These are phyloP conservation scores for Niveomyces coronatus DNA, from an alignment of 2,329 filamentous ascomycete genomes.

Conservation along the genomic window DNA sequence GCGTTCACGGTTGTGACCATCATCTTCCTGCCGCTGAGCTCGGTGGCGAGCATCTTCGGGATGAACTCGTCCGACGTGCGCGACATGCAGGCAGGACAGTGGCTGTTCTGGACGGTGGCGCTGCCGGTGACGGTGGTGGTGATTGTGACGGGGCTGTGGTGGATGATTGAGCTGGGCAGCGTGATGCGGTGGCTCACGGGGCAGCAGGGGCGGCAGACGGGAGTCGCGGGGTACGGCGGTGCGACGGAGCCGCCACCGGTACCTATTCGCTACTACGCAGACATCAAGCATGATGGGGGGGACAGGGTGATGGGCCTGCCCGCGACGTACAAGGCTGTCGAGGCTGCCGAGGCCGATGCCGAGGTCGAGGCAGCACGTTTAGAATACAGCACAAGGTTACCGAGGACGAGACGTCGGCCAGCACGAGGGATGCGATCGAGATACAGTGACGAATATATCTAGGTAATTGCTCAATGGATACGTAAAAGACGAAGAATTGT, in stretches of 20 bases:
- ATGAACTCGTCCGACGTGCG: conserved; percentile 43
- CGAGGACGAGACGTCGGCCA: no score
- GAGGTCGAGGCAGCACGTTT: no score
- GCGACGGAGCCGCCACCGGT: background rate
- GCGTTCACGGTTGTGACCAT: conserved; percentile 40
- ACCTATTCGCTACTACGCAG: conserved; percentile 4
- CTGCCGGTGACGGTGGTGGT: conserved; percentile 34
- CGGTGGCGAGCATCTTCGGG: conserved; percentile 39
- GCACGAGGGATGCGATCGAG: no score
- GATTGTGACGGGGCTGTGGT: conserved; percentile 29
- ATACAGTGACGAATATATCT: no score
- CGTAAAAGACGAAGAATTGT: no score
- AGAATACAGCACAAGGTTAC: no score
- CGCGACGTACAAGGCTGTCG: no score
- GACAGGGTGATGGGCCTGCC: no score
- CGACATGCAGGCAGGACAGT: conserved; percentile 37
- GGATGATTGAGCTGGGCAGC: conserved; percentile 32
- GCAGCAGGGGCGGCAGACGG: background rate
- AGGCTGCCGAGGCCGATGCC: no score
- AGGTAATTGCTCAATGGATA: no score
- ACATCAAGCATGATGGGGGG: background rate
- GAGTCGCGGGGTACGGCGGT: conserved; percentile 1
- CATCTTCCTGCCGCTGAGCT: conserved; percentile 36
- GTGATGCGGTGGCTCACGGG: conserved; percentile 20
- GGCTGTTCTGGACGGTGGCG: conserved; percentile 40